Evolutionary conservation across 2,329 filamentous ascomycete species (phyloP).

Genomic region (Colletotrichum salicis): DNA sequence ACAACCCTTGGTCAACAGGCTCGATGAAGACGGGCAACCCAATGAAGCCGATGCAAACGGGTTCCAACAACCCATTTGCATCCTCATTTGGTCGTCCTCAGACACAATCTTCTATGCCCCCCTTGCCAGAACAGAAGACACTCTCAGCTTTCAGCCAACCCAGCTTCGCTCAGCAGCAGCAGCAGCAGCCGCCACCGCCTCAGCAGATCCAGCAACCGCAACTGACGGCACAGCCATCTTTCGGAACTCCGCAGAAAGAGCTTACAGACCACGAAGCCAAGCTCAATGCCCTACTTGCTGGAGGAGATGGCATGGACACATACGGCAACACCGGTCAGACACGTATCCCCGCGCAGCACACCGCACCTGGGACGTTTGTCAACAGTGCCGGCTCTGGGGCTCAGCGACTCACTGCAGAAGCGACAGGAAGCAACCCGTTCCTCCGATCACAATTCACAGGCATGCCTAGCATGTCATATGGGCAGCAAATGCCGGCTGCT

Average conservation of each 20-base stretch:
- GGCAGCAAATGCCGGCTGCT: slow-evolving; percentile 60
- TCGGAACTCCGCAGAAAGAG: slow-evolving; percentile 59
- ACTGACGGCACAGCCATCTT: slow-evolving; percentile 16
- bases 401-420: slow-evolving; percentile 74
- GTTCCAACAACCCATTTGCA: slow-evolving; percentile 98
- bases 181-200: slow-evolving; percentile 4
- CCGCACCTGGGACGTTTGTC: slow-evolving; percentile 93
- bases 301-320: slow-evolving; percentile 93
- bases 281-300: slow-evolving; percentile 86
- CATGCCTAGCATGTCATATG: slow-evolving; percentile 70
- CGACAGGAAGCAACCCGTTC: slow-evolving; percentile 91
- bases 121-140: slow-evolving; percentile 87
- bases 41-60: slow-evolving; percentile 85
- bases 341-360: slow-evolving; percentile 95
- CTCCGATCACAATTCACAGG: slow-evolving; percentile 85
- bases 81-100: slow-evolving; percentile 72
- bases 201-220: neutral
- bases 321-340: slow-evolving; percentile 97
- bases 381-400: slow-evolving; percentile 91
- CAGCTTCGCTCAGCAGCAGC: slow-evolving; percentile 4
- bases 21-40: slow-evolving; percentile 66
- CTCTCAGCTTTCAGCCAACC: slow-evolving; percentile 69
- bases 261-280: slow-evolving; percentile 74
- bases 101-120: slow-evolving; percentile 70
- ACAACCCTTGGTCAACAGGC: slow-evolving; percentile 90